phyloP scores from a whole-genome alignment of 192 early-diverging fungal genomes.

The Umbelopsis sp. region DNA sequence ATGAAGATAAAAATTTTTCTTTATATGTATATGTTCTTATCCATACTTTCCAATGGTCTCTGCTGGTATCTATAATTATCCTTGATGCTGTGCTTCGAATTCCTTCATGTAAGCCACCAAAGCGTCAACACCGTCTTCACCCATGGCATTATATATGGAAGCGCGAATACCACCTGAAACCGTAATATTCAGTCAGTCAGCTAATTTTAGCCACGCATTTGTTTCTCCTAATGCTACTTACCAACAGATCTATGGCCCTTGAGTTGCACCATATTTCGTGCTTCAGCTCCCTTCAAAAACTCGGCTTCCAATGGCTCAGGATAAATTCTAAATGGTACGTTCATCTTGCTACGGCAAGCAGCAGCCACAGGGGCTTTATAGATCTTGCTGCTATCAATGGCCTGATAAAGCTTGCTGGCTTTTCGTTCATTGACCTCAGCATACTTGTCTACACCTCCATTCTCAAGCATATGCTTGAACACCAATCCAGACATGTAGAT shows the following conservation, averaged over 20 bases:
- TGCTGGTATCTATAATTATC: conserved; percentile 5
- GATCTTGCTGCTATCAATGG: conserved; percentile 68
- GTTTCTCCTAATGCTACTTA: not conserved
- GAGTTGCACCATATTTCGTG: conserved; percentile 81
- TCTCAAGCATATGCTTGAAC: conserved; percentile 77
- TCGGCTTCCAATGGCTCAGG: conserved; percentile 73
- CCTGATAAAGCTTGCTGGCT: conserved; percentile 67
- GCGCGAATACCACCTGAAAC: conserved; percentile 76
- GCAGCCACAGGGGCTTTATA: conserved; percentile 70
- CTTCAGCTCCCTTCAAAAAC: conserved; percentile 84
- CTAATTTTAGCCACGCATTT: not conserved
- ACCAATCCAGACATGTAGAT: conserved; percentile 93
- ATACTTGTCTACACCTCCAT: conserved; percentile 73
- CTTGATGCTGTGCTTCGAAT: conserved; percentile 66
- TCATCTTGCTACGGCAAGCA: conserved; percentile 81
- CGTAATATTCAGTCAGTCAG: not conserved
- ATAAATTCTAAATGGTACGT: conserved; percentile 83
- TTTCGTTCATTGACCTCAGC: conserved; percentile 72
- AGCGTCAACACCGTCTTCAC: conserved; percentile 77
- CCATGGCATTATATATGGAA: conserved; percentile 94
- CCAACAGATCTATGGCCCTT: conserved; percentile 95
- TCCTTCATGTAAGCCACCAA: conserved; percentile 82
- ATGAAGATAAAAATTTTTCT: not conserved
- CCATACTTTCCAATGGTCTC: no score
- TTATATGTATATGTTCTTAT: no score